Conservation (phyloP, 2,329 filamentous ascomycete genomes). For the Huntiella bhutanensis region DNA sequence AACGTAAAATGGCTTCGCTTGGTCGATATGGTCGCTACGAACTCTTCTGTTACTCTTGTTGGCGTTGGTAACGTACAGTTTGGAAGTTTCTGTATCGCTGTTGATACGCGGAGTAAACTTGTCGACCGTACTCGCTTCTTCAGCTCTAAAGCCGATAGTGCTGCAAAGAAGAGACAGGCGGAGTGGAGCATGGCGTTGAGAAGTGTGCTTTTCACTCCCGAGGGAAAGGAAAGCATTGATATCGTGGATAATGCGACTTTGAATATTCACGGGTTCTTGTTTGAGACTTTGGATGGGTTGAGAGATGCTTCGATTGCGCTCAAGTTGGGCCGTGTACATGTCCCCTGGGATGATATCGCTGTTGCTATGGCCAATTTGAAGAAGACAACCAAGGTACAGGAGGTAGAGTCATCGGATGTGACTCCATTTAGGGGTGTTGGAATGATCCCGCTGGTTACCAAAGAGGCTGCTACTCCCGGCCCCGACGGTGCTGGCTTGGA, state of each 20-base stretch:
- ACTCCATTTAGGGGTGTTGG: not conserved
- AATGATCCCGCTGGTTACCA: not conserved
- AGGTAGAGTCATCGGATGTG: not conserved
- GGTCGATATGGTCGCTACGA: conserved; percentile 72
- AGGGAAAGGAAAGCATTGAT: conserved; percentile 70
- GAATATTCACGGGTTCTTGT: conserved; percentile 80
- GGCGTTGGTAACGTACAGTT: conserved; percentile 74
- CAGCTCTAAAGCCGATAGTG: conserved; percentile 31
- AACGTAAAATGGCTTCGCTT: conserved; percentile 77
- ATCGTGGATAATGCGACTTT: conserved; percentile 72
- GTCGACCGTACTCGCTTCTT: conserved; percentile 82
- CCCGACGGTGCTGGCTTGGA: conserved; percentile 1
- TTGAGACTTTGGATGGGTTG: conserved; percentile 68
- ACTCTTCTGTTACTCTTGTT: conserved; percentile 56
- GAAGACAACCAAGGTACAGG: conserved; percentile 31
- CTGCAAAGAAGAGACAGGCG: conserved; percentile 48
- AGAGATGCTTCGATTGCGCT: conserved; percentile 77
- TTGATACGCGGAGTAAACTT: conserved; percentile 82
- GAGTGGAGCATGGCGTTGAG: conserved; percentile 84
- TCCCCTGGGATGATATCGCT: conserved; percentile 78
- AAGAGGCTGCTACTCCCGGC: not conserved
- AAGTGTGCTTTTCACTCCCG: conserved; percentile 74
- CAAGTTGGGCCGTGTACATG: conserved; percentile 75
- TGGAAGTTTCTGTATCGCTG: conserved; percentile 64
- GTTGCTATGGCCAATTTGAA: conserved; percentile 54